phyloP scores from a whole-genome alignment of 202 grass and related monocot species.

The Zoysia matrella region DNA sequence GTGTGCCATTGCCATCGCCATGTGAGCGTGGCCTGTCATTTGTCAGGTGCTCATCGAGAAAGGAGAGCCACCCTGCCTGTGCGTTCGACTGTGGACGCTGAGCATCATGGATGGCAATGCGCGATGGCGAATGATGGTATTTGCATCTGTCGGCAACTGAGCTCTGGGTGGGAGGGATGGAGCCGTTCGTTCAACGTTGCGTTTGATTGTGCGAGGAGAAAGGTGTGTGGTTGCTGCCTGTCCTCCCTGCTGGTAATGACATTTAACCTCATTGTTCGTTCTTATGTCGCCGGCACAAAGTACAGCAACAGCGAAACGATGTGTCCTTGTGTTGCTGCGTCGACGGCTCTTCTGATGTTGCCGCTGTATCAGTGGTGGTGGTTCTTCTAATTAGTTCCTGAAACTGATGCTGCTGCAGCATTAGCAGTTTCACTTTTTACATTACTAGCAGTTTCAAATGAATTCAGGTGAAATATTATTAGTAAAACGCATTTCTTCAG shows the following conservation, averaged over 20 bases:
- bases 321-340: neutral
- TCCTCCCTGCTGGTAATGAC: slow-evolving; percentile 35
- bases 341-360: neutral
- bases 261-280: slow-evolving; percentile 45
- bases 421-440: neutral
- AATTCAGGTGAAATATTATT: no score
- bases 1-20: slow-evolving; percentile 31
- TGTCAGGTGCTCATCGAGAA: slow-evolving; percentile 51
- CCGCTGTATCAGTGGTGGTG: neutral
- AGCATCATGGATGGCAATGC: slow-evolving; percentile 29
- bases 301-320: slow-evolving; percentile 24
- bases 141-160: slow-evolving; percentile 50
- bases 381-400: neutral
- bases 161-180: slow-evolving; percentile 24
- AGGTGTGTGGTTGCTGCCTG: neutral
- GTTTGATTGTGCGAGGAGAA: slow-evolving; percentile 7
- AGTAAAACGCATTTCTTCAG: neutral
- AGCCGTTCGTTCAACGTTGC: slow-evolving; percentile 19
- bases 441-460: neutral
- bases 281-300: slow-evolving; percentile 31
- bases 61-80: neutral
- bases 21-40: slow-evolving; percentile 48
- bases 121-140: slow-evolving; percentile 46
- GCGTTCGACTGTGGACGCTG: slow-evolving; percentile 39
- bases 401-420: neutral